Conservation (phyloP, 495 filamentous ascomycete genomes). For the Xylaria intraflava region DNA sequence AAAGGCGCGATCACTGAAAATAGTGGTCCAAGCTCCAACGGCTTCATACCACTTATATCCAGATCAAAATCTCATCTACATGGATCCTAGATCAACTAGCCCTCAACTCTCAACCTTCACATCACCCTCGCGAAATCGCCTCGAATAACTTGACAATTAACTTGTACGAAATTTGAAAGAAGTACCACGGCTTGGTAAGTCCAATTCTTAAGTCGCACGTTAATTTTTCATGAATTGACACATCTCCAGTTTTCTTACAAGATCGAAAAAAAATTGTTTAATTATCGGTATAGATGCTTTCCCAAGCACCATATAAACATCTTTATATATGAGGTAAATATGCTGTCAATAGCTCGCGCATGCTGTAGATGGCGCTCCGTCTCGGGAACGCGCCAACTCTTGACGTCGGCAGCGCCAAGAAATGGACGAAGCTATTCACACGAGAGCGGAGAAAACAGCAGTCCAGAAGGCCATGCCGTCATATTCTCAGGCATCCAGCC, state of each 20-base stretch:
- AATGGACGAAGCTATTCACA: neutral
- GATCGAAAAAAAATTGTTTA: neutral
- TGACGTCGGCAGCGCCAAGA: neutral
- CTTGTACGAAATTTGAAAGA: neutral
- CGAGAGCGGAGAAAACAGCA: neutral
- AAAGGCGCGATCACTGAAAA: neutral
- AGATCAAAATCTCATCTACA: too few species aligned
- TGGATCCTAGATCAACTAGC: too few species aligned
- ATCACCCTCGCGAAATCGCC: neutral
- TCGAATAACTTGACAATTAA: neutral
- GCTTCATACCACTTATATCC: constrained; percentile 3
- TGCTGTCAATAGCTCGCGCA: constrained; percentile 19
- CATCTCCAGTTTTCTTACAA: neutral
- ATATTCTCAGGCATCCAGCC: constrained; percentile 97
- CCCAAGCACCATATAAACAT: neutral
- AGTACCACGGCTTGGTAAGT: neutral
- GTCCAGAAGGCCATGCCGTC: constrained; percentile 25
- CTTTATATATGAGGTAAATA: constrained; percentile 21
- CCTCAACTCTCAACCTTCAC: neutral
- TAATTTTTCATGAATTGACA: neutral
- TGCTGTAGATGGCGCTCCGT: constrained; percentile 18
- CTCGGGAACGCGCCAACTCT: constrained; percentile 7
- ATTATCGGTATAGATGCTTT: neutral
- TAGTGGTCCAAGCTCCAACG: constrained; percentile 7
- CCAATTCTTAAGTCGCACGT: neutral